A percentile compares a stretch with the other conserved stretches of the same genome.
These are phyloP conservation scores for Lipomyces yarrowii DNA, from an alignment of 1,139 yeast species.

Conservation along the genomic window DNA sequence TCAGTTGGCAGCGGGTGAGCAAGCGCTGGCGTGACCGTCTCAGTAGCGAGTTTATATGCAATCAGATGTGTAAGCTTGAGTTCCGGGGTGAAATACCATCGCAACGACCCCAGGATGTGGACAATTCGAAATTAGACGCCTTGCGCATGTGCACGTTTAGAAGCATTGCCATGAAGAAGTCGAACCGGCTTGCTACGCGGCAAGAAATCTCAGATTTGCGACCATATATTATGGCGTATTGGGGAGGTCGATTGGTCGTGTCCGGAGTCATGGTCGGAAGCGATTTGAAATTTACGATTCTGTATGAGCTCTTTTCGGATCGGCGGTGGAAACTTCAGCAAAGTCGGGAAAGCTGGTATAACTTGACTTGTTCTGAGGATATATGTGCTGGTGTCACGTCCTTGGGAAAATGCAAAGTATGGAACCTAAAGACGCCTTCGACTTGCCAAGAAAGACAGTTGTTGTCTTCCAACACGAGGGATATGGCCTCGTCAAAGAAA, in stretches of 20 bases:
- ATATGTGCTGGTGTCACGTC: constrained; percentile 30
- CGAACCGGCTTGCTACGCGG: constrained; percentile 26
- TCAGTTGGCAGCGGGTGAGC: constrained; percentile 28
- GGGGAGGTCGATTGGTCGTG: constrained; percentile 29
- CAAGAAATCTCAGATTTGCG: constrained; percentile 28
- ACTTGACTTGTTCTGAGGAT: constrained; percentile 29
- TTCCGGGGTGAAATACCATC: constrained; percentile 26
- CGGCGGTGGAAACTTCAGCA: constrained; percentile 30
- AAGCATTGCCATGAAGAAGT: constrained; percentile 27
- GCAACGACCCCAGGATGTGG: constrained; percentile 27
- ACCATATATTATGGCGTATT: constrained; percentile 28
- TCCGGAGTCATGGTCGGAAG: constrained; percentile 30
- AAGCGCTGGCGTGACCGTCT: constrained; percentile 26
- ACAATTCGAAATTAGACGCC: constrained; percentile 21
- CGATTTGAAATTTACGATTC: constrained; percentile 26
- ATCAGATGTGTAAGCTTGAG: constrained; percentile 20
- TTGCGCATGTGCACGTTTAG: constrained; percentile 26
- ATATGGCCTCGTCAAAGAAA: constrained; percentile 25
- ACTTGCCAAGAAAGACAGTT: constrained; percentile 30
- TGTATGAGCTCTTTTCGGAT: constrained; percentile 28
- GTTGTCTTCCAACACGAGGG: constrained; percentile 27
- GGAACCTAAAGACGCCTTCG: constrained; percentile 24
- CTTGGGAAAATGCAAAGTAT: constrained; percentile 29
- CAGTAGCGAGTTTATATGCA: constrained; percentile 22
- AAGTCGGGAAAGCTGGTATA: constrained; percentile 31